Base-by-base conservation (phyloP, 306 rosid genomes). In the Arachis stenosperma region DNA sequence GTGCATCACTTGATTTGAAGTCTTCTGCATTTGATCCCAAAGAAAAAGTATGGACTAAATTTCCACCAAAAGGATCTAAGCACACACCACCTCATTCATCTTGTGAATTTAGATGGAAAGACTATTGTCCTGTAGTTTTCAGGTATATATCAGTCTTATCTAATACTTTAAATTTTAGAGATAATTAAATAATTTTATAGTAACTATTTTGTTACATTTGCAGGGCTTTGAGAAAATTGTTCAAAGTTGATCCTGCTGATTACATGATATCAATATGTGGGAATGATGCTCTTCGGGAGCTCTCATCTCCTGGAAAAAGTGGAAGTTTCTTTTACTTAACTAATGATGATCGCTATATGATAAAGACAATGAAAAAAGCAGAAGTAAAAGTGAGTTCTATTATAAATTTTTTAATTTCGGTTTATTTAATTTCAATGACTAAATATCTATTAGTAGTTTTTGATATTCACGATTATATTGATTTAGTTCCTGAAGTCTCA, bases 271-370 rank as follows among this genome's bases (percentile, higher is more conserved):
- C 99, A 5, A 84, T 94, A 74, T 94, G 99, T 29, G 99, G 99
- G 41, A 82, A 91, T 70, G 96, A 91, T 3, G 99, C 99, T 14
- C 95, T 94, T 40, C 76, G 99, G 14, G 97, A 91, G 73, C 99
- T 94, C 50, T 89, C 97, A 7, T 91, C 99, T 36, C 99, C 99
- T 9, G 99, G 99, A 57, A 94, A 94, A 84, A 91, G 97, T 53
- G 97, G 99, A 79, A 94, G 99, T 79, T 94, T 94, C 79, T 94
- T 94, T 81, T 94, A 94, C 77, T 80, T 94, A 78, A 94, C 99
- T 30, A 72, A 89, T 30, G 97, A 94, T 69, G 99, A 94, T 48
- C 87, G 96, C 53, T 94, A 91, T 84, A 94, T 94, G 99, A 94
- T 94, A 44, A 94, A 94, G 81, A 94, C 99, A 48, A 85, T 94